Evolutionary conservation across 495 filamentous ascomycete species (phyloP).

Genomic region (Talaromyces liani): DNA sequence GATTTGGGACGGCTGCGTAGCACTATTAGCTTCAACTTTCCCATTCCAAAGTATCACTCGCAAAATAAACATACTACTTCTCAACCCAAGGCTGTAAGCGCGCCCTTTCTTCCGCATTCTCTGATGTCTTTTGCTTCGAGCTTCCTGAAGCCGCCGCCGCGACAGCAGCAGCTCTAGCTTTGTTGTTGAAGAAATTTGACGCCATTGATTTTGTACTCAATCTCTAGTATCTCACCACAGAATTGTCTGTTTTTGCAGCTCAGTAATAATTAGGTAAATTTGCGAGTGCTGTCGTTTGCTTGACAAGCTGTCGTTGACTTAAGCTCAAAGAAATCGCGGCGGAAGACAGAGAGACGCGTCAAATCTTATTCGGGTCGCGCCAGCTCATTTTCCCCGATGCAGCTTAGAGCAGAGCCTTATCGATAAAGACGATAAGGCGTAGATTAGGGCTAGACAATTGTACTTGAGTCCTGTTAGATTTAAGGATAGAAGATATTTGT

Average conservation of each 20-base stretch:
- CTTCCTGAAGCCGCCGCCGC: constrained; percentile 39
- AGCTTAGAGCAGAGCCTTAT: background rate
- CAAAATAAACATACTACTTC: constrained; percentile 72
- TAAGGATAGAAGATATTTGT: background rate
- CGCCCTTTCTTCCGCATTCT: constrained; percentile 54
- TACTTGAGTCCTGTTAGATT: background rate
- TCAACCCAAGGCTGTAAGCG: constrained; percentile 93
- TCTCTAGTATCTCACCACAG: background rate
- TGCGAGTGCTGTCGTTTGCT: background rate
- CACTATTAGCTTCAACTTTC: constrained; percentile 6
- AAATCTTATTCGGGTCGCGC: background rate
- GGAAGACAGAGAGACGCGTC: background rate
- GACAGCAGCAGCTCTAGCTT: constrained; percentile 79
- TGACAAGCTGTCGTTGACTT: constrained; percentile 1
- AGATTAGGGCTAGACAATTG: background rate
- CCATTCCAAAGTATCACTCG: background rate
- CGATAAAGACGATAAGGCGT: background rate
- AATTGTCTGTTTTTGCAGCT: fast-evolving
- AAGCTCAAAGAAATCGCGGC: background rate
- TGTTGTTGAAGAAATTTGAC: constrained; percentile 89
- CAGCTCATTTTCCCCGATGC: background rate
- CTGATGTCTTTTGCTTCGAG: constrained; percentile 44
- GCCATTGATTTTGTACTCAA: constrained; percentile 19
- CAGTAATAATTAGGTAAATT: background rate
- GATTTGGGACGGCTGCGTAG: constrained; percentile 75